phyloP scores from a whole-genome alignment of 495 filamentous ascomycete genomes.

The Podospora comata region DNA sequence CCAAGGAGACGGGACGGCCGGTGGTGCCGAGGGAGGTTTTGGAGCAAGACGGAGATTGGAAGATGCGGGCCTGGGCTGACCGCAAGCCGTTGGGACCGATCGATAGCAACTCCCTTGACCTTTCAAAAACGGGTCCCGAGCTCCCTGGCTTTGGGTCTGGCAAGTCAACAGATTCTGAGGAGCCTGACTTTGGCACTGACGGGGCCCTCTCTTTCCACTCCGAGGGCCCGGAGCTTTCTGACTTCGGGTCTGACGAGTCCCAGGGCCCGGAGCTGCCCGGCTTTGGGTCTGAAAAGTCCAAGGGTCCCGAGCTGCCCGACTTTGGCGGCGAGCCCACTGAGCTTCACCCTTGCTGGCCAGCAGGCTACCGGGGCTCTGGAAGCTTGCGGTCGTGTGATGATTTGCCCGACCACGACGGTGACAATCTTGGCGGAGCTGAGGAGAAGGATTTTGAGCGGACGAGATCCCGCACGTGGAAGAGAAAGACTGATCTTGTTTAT shows the following conservation, averaged over 20 bases:
- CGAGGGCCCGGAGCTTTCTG: background rate
- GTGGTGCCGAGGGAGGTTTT: background rate
- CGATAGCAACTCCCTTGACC: no score
- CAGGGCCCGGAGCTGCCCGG: background rate
- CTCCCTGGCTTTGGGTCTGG: no score
- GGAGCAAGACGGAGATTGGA: background rate
- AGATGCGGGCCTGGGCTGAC: background rate
- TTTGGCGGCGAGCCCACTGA: background rate
- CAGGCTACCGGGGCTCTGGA: background rate
- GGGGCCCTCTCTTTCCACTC: no score
- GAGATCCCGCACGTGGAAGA: background rate
- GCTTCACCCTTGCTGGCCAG: background rate
- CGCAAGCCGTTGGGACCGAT: background rate
- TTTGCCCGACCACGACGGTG: background rate
- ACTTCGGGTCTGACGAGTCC: background rate
- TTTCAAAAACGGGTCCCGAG: no score
- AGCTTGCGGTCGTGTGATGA: background rate
- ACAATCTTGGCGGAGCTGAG: background rate
- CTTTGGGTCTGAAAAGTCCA: background rate
- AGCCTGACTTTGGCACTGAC: no score
- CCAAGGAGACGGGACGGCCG: background rate
- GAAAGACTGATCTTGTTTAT: background rate
- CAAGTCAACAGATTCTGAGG: no score
- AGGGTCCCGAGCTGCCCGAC: background rate
- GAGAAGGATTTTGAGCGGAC: background rate